Evolutionary conservation across 768 basidiomycete genomes (phyloP), one percentile per base, ranked within the genome.

Genomic region (Panaeolus cyanescens): DNA sequence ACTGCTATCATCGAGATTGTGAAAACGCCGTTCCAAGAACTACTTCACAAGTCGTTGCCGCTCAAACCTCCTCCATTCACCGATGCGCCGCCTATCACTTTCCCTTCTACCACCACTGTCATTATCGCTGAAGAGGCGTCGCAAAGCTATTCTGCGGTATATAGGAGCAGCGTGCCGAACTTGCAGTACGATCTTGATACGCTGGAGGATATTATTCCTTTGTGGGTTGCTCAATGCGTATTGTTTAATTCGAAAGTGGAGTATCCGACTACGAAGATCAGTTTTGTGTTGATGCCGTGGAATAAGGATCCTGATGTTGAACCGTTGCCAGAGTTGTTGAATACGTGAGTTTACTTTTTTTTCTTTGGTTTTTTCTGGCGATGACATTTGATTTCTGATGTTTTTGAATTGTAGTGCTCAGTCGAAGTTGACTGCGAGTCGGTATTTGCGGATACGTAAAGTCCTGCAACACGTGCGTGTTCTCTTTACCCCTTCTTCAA

Each of bases 221-320:
- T 88, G 65, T 99, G 96, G 96, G 76, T 97, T 54, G 76, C 94
- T 55, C 93, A 98, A 72, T 96, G 90, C 67, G 75, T 98, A 36
- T 80, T 98, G 36, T 74, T 86, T 13, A 90, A 91, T 65, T 87
- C 84, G 69, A 75, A 80, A 58, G 75, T 83, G 13, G 65, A 81
- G 28, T 68, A 79, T 0, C 83, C 86, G 15, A 78, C 83, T 5
- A 78, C 83, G 56, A 99, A 99, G 77, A 71, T 98, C 42, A 93
- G 94, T 66, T 99, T 99, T 71, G 85, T 96, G 19, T 74, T 99
- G 34, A 78, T 96, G 63, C 95, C 96, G 1, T 92, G 85, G 84
- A 82, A 77, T 61, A 83, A 84, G 61, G 85, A 88, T 56, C 80
- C 83, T 0, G 80, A 80, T 30, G 80, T 74, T 30, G 84, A 91